Conservation (phyloP, 2,329 filamentous ascomycete genomes). For the Incumbomyces lentus region DNA sequence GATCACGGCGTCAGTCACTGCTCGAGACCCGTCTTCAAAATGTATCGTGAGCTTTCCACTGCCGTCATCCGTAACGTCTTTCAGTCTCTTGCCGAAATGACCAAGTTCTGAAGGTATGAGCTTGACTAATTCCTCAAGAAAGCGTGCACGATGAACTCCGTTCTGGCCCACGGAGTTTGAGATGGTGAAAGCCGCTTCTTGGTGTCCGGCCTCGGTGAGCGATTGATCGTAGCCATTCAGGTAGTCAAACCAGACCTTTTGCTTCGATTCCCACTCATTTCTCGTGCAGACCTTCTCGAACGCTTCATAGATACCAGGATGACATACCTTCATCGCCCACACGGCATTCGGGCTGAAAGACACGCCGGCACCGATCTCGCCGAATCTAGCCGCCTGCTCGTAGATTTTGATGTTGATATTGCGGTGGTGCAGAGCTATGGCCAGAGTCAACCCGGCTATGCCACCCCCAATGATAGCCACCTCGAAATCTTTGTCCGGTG, state of each 20-base stretch:
- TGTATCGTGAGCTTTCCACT: constrained; percentile 26
- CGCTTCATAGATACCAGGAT: constrained; percentile 30
- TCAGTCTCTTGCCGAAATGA: constrained; percentile 32
- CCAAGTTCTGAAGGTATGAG: constrained; percentile 35
- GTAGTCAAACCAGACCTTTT: constrained; percentile 34
- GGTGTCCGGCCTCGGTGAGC: constrained; percentile 21
- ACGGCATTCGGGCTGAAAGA: constrained; percentile 40
- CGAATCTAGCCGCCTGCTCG: constrained; percentile 39
- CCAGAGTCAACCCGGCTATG: constrained; percentile 19
- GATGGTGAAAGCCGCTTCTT: constrained; percentile 32
- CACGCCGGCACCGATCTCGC: constrained; percentile 44
- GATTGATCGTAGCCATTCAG: constrained; percentile 25
- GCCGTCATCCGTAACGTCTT: constrained; percentile 16
- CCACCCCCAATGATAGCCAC: constrained; percentile 26
- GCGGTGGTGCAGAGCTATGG: constrained; percentile 20
- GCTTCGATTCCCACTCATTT: constrained; percentile 25
- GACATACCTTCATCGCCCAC: constrained; percentile 38
- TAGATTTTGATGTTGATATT: constrained; percentile 27
- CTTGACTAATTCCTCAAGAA: constrained; percentile 40
- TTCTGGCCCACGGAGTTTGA: constrained; percentile 23
- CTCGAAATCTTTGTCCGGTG: constrained; percentile 14
- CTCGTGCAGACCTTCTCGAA: constrained; percentile 29
- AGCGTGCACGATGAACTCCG: constrained; percentile 38
- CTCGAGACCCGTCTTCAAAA: constrained; percentile 35
- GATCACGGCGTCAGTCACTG: constrained; percentile 34